A percentile compares a stretch with the other conserved stretches of the same genome.
Conservation (phyloP, 129 eudicot genomes). For the Escallonia herrerae region DNA sequence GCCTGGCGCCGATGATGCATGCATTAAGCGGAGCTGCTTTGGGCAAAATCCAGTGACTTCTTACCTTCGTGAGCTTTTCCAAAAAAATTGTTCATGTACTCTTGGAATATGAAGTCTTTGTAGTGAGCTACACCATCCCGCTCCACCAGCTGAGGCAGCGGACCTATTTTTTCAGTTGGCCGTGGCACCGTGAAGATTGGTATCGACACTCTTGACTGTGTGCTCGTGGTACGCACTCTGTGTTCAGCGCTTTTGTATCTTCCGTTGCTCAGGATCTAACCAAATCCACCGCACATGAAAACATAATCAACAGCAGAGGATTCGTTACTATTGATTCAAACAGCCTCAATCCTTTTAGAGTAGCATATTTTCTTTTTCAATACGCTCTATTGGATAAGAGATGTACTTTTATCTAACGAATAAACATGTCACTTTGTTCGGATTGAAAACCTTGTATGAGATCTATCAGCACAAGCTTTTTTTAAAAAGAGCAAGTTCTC, state of each 20-base stretch:
- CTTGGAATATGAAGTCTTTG: conserved; percentile 19
- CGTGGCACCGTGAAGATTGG: conserved; percentile 26
- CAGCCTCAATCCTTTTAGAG: too few relatives aligned
- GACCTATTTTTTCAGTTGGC: conserved; percentile 29
- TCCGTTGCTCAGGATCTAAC: conserved; percentile 42
- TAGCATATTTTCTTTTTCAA: too few relatives aligned
- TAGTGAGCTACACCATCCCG: conserved; percentile 26
- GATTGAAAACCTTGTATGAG: too few relatives aligned
- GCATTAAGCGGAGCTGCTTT: neutral
- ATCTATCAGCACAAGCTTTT: too few relatives aligned
- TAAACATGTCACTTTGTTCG: too few relatives aligned
- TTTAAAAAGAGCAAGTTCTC: too few relatives aligned
- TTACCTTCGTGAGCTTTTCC: conserved; percentile 34
- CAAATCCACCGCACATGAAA: neutral
- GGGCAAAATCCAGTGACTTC: conserved; percentile 33
- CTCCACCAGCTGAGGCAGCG: conserved; percentile 32
- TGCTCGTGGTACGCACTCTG: conserved; percentile 32
- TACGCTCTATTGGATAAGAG: too few relatives aligned
- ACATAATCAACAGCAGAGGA: neutral
- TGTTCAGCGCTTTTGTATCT: conserved; percentile 51
- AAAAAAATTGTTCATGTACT: conserved; percentile 28
- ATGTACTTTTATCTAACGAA: too few relatives aligned
- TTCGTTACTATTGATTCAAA: too few relatives aligned
- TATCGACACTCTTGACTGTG: conserved; percentile 30
- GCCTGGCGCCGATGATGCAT: too few relatives aligned